These are phyloP conservation scores for Talaromyces funiculosus DNA, from an alignment of 2,329 filamentous ascomycete genomes.

Conservation along the genomic window DNA sequence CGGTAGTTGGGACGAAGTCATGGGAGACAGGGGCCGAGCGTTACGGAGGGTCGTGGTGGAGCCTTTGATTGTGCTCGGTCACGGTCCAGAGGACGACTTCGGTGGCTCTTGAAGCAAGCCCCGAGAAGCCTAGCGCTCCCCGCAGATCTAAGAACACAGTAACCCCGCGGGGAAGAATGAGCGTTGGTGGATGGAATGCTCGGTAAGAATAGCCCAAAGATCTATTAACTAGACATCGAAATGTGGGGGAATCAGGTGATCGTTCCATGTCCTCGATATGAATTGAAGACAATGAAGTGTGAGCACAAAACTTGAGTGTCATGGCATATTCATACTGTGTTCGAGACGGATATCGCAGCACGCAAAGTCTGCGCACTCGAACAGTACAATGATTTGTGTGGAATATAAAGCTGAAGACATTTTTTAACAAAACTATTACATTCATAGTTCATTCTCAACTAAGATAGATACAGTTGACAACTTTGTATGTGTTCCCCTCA, in stretches of 20 bases:
- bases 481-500: neutral
- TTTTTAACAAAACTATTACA: neutral
- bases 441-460: conserved; percentile 3
- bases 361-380: conserved; percentile 6
- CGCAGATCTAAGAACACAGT: neutral
- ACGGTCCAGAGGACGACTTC: neutral
- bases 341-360: neutral
- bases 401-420: neutral
- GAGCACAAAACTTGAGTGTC: neutral
- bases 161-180: neutral
- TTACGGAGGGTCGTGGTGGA: neutral
- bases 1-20: neutral
- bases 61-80: neutral
- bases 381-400: neutral
- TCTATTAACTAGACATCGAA: too few species aligned
- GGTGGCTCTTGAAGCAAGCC: conserved; percentile 4
- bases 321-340: neutral
- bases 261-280: neutral
- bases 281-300: neutral
- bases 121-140: conserved; percentile 5
- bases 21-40: neutral
- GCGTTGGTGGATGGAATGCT: neutral
- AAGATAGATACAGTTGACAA: neutral
- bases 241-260: neutral
- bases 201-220: neutral